phyloP scores from a whole-genome alignment of 805 yeast species.

The Groenewaldozyma salmanticensis region DNA sequence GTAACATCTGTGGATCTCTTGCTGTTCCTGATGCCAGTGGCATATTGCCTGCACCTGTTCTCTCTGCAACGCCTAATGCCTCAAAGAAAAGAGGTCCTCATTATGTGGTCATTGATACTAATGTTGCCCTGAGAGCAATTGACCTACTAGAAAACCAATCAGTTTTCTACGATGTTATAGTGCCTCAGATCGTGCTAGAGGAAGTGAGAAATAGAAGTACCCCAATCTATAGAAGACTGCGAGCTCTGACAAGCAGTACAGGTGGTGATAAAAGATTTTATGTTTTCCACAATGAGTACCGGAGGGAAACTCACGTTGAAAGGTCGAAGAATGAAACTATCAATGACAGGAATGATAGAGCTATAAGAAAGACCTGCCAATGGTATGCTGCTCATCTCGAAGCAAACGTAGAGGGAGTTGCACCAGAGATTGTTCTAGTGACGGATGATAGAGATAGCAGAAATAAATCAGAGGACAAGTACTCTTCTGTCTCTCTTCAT shows the following conservation, averaged over 20 bases:
- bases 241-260: constrained; percentile 59
- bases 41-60: constrained; percentile 51
- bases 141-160: constrained; percentile 73
- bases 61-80: constrained; percentile 50
- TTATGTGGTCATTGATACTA: constrained; percentile 79
- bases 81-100: constrained; percentile 50
- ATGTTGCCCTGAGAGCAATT: constrained; percentile 77
- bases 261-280: constrained; percentile 70
- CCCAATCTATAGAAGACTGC: constrained; percentile 78
- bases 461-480: constrained; percentile 44
- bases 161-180: constrained; percentile 77
- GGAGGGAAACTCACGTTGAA: constrained; percentile 53
- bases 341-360: constrained; percentile 86
- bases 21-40: constrained; percentile 59
- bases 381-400: constrained; percentile 67
- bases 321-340: constrained; percentile 61
- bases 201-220: constrained; percentile 82
- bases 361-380: constrained; percentile 63
- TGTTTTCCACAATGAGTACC: constrained; percentile 90
- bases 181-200: constrained; percentile 93
- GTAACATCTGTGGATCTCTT: constrained; percentile 49
- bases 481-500: constrained; percentile 46
- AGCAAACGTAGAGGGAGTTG: constrained; percentile 8
- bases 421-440: constrained; percentile 31
- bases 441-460: constrained; percentile 73